Evolutionary conservation across 139 green algal species (phyloP).

Genomic region (Microglena sp.): DNA sequence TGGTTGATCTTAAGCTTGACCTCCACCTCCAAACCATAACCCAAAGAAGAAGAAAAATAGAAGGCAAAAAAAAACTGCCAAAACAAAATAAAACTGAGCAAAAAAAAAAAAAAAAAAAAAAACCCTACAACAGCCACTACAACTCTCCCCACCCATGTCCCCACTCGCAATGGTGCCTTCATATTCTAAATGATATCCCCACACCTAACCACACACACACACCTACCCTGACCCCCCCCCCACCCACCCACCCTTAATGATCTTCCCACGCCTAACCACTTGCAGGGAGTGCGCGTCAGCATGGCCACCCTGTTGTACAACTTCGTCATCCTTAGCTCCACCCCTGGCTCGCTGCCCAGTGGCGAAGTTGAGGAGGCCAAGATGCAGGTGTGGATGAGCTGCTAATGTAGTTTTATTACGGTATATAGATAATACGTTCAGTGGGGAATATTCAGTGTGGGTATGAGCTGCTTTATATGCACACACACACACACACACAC

Average conservation of each 20-base stretch:
- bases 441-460: too few species aligned
- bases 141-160: neutral
- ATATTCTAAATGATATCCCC: neutral
- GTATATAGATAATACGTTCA: too few species aligned
- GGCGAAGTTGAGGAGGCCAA: conserved; percentile 19
- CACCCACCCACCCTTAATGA: neutral
- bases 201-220: too few species aligned
- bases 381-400: conserved; percentile 36
- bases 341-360: conserved; percentile 11
- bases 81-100: too few species aligned
- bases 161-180: neutral
- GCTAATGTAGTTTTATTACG: too few species aligned
- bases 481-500: too few species aligned
- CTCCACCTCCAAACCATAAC: too few species aligned
- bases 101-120: neutral
- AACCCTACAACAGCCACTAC: conserved; percentile 1
- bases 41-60: too few species aligned
- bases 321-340: conserved; percentile 18
- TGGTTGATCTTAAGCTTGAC: too few species aligned
- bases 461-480: too few species aligned
- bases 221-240: too few species aligned
- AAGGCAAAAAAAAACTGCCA: too few species aligned
- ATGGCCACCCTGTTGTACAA: conserved; percentile 62
- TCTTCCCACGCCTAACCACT: neutral
- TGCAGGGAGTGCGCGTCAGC: conserved; percentile 49